phyloP scores from a whole-genome alignment of 306 rosid species.

The Casuarina cunninghamiana region DNA sequence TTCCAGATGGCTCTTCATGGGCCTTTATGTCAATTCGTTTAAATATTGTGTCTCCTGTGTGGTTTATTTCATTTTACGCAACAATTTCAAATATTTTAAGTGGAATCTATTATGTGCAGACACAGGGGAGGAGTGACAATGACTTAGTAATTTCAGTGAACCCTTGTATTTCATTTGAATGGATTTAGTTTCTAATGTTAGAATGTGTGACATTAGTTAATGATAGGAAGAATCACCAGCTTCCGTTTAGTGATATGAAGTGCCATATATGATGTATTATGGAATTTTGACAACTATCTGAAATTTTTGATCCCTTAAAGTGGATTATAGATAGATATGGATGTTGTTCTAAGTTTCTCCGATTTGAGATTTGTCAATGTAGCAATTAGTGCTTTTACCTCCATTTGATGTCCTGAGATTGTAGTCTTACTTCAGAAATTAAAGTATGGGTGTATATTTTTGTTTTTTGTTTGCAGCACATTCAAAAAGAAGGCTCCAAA shows the following conservation, averaged over 20 bases:
- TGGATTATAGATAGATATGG: neutral
- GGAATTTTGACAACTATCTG: neutral
- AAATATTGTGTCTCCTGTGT: too few relatives aligned
- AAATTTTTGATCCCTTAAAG: neutral
- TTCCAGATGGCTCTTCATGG: too few relatives aligned
- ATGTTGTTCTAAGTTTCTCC: neutral
- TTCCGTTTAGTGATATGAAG: neutral
- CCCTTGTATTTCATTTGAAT: neutral
- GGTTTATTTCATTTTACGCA: neutral
- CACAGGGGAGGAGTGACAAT: neutral
- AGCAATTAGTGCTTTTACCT: neutral
- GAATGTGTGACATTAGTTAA: neutral
- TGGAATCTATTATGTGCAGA: neutral
- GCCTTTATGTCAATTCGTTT: too few relatives aligned
- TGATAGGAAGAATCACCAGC: neutral
- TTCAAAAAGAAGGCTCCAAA: conserved; percentile 50
- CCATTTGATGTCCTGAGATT: neutral
- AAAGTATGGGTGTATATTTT: neutral
- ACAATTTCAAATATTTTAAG: neutral
- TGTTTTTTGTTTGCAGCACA: conserved; percentile 22
- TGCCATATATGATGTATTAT: neutral
- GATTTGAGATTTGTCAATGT: neutral
- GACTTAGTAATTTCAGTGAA: neutral
- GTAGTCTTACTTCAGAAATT: neutral
- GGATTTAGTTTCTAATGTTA: neutral